Base-by-base conservation (phyloP, 176 grass and related monocot species). In the Urochloa ruziziensis region DNA sequence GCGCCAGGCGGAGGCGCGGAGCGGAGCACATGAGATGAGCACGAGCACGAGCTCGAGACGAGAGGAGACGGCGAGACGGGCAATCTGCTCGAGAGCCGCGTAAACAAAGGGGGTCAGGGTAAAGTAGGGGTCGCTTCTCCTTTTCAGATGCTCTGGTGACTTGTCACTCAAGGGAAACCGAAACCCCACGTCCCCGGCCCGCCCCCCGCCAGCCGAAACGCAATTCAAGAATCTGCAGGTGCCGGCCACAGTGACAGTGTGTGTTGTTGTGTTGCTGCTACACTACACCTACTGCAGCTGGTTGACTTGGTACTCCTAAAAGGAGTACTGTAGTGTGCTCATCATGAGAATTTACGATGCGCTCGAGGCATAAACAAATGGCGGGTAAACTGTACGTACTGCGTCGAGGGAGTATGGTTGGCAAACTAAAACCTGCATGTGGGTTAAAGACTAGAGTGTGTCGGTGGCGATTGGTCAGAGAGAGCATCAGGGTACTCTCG, bases 21-120 rank as follows among this genome's bases (percentile, higher is more conserved):
- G n/a, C n/a, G n/a, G n/a, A n/a, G n/a, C n/a, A n/a, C n/a, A n/a
- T n/a, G n/a, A n/a, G n/a, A n/a, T n/a, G n/a, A n/a, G n/a, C n/a
- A n/a, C n/a, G n/a, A n/a, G n/a, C n/a, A n/a, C n/a, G n/a, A n/a
- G n/a, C n/a, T n/a, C n/a, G n/a, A n/a, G n/a, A n/a, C n/a, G n/a
- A n/a, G n/a, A n/a, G n/a, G 36, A 37, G 36, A 6, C 36, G 6
- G 36, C 36, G 60, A 65, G 32, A 23, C 32, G 63, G 18, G 71
- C 72, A n/a, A 75, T 75, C 72, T 56, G 72, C 32, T 75, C 72
- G 72, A 36, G 52, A 40, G 35, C 2, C n/a, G 23, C 24, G 73
- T 42, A 77, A 77, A 77, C 53, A 77, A 60, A 28, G 0, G 53
- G 15, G 48, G 12, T 9, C 12, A 39, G 34, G 23, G 1, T 5